Percentiles rank a stretch among this genome's conserved stretches.
Conservation (phyloP, 2,329 filamentous ascomycete species). For the Neofusicoccum sp. region DNA sequence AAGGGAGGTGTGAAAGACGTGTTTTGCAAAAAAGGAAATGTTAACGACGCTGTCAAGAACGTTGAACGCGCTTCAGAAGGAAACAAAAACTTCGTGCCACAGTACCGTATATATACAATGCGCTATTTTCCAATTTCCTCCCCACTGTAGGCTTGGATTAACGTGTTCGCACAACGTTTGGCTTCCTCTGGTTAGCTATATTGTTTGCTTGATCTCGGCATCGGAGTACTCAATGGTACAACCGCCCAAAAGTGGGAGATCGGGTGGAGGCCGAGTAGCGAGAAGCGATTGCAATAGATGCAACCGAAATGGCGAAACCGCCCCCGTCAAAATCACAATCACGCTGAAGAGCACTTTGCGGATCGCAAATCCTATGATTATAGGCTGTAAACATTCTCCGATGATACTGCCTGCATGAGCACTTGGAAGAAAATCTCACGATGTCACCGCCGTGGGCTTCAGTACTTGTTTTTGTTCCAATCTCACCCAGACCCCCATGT, state of each 20-base stretch:
- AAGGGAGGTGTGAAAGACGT: background rate
- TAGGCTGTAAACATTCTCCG: no score
- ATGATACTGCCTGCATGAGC: background rate
- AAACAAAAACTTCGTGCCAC: background rate
- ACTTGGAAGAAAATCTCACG: background rate
- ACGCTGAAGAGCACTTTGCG: background rate
- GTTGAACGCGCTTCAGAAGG: background rate
- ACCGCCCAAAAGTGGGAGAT: background rate
- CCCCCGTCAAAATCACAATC: background rate
- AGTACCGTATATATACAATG: background rate
- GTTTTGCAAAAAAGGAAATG: background rate
- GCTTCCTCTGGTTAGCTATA: background rate
- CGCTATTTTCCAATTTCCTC: background rate
- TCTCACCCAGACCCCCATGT: background rate
- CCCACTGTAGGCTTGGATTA: background rate
- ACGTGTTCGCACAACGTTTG: background rate
- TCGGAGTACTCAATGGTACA: slow-evolving; percentile 11
- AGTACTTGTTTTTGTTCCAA: background rate
- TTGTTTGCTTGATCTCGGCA: background rate
- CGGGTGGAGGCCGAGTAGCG: background rate
- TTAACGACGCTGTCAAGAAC: background rate
- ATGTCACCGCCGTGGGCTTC: background rate
- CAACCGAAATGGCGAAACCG: slow-evolving; percentile 7
- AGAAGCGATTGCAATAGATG: slow-evolving; percentile 12
- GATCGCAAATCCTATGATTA: no score